phyloP scores from a whole-genome alignment of 2,329 filamentous ascomycete species.

The Colletotrichum horii region DNA sequence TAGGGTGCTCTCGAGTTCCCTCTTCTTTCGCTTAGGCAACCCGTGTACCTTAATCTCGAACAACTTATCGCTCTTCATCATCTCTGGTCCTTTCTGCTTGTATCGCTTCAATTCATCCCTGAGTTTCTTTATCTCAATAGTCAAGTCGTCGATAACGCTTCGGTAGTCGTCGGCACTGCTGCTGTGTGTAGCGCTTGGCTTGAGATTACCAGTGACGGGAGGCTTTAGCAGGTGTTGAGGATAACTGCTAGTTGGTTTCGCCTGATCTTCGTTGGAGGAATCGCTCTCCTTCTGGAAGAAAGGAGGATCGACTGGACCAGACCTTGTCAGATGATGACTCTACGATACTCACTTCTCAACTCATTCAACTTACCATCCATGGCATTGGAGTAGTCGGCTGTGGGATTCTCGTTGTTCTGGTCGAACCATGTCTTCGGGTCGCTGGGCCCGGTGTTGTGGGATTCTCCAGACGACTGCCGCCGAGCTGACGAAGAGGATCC shows the following conservation, averaged over 20 bases:
- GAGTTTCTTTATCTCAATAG: slow-evolving; percentile 80
- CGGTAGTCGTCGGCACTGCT: slow-evolving; percentile 78
- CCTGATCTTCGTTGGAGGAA: slow-evolving; percentile 53
- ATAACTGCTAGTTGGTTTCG: slow-evolving; percentile 16
- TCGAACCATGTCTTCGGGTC: slow-evolving; percentile 62
- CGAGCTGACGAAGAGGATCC: slow-evolving; percentile 27
- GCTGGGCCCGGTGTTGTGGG: slow-evolving; percentile 51
- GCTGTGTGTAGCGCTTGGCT: slow-evolving; percentile 44
- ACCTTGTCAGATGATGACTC: background rate
- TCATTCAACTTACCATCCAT: slow-evolving; percentile 51
- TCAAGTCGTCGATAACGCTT: slow-evolving; percentile 87
- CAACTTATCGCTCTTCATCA: slow-evolving; percentile 75
- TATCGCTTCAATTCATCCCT: slow-evolving; percentile 76
- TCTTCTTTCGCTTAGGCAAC: slow-evolving; percentile 73
- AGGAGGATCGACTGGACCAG: slow-evolving; percentile 51
- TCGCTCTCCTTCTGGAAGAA: slow-evolving; percentile 61
- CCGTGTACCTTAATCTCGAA: slow-evolving; percentile 85
- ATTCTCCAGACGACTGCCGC: slow-evolving; percentile 54
- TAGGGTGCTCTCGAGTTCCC: slow-evolving; percentile 76
- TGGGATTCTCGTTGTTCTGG: slow-evolving; percentile 55
- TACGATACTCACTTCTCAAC: background rate
- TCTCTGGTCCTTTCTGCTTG: slow-evolving; percentile 68
- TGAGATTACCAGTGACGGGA: slow-evolving; percentile 27
- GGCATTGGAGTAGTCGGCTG: slow-evolving; percentile 42
- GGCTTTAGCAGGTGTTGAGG: slow-evolving; percentile 26